phyloP scores from a whole-genome alignment of 2,329 filamentous ascomycete genomes.

The Fusarium nematophilum region DNA sequence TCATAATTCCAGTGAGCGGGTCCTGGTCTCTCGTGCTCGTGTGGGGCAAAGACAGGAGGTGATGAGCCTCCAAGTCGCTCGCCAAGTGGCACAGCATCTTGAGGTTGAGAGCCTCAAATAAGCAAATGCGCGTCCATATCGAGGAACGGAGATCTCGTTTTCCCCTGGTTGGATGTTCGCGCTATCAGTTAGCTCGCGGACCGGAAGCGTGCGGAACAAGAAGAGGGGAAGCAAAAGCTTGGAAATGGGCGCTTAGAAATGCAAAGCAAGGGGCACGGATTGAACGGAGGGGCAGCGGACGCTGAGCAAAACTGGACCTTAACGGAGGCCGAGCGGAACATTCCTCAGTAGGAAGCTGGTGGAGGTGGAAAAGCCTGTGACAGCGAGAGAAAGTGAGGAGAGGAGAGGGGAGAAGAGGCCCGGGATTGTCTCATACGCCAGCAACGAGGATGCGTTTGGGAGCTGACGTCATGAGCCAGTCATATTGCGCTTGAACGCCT shows the following conservation, averaged over 20 bases:
- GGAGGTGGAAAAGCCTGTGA: neutral
- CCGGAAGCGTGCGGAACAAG: slow-evolving; percentile 1
- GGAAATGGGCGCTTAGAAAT: slow-evolving; percentile 34
- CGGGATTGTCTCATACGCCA: slow-evolving; percentile 21
- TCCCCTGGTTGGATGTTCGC: slow-evolving; percentile 24
- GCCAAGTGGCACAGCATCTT: slow-evolving; percentile 13
- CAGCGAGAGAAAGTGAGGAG: no score
- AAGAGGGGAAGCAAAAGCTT: slow-evolving; percentile 20
- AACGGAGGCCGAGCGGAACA: slow-evolving; percentile 14
- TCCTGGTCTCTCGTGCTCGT: slow-evolving; percentile 15
- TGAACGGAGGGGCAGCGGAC: slow-evolving; percentile 19
- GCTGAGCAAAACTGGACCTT: slow-evolving; percentile 8
- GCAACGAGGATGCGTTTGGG: slow-evolving; percentile 10
- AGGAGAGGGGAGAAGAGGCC: slow-evolving; percentile 5
- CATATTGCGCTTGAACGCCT: slow-evolving; percentile 38
- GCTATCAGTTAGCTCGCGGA: slow-evolving; percentile 16
- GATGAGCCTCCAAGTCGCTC: slow-evolving; percentile 17
- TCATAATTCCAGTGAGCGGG: slow-evolving; percentile 36
- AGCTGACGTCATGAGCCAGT: slow-evolving; percentile 42
- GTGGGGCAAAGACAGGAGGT: slow-evolving; percentile 24
- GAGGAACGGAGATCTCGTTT: neutral
- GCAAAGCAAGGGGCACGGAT: slow-evolving; percentile 21
- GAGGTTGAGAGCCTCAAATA: slow-evolving; percentile 20
- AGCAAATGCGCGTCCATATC: slow-evolving; percentile 2
- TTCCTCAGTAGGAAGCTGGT: slow-evolving; percentile 9